Evolutionary conservation across 768 basidiomycete species (phyloP), one percentile per base, ranked within the genome.

Genomic region (Pisolithus orientalis): DNA sequence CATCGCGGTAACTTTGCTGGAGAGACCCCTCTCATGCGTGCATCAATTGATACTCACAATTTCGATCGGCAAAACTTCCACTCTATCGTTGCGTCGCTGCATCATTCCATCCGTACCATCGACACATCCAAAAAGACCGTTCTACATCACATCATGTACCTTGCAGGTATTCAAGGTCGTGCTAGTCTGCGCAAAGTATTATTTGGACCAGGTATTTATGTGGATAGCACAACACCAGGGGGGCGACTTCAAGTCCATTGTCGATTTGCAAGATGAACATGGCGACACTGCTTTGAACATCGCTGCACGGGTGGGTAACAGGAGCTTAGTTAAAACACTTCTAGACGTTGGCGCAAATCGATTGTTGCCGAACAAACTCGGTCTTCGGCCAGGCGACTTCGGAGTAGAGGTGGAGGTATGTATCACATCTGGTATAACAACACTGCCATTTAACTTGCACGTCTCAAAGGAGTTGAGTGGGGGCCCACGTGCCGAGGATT

Each of bases 261-360:
- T 98, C 10, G 92, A 98, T 67, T 72, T 95, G 39, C 90, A 92
- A 68, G 96, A 99, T 63, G 84, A 90, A 58, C 87, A 97, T 65
- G 96, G 95, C 0, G 96, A 99, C 64, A 97, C 95, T 0, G 92
- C 92, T 6, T 68, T 99, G 61, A 96, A 96, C 70, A 90, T 98
- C 60, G 92, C 95, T 13, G 94, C 95, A 0, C 72, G 95, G 51
- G 87, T 98, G 1, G 96, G 96, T 2, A 96, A 93, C 66, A 76
- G 87, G 55, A 85, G 86, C 55, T 66, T 98, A 53, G 93, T 97
- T 13, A 76, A 87, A 60, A 85, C 91, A 3, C 68, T 98, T 59
- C 61, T 99, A 53, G 94, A 96, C 62, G 90, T 93, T 7, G 94
- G 93, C 11, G 96, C 95, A 5, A 95, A 98, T 68, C 82, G 87